phyloP scores from a whole-genome alignment of 106 monocot genomes.

The Acorus gramineus region DNA sequence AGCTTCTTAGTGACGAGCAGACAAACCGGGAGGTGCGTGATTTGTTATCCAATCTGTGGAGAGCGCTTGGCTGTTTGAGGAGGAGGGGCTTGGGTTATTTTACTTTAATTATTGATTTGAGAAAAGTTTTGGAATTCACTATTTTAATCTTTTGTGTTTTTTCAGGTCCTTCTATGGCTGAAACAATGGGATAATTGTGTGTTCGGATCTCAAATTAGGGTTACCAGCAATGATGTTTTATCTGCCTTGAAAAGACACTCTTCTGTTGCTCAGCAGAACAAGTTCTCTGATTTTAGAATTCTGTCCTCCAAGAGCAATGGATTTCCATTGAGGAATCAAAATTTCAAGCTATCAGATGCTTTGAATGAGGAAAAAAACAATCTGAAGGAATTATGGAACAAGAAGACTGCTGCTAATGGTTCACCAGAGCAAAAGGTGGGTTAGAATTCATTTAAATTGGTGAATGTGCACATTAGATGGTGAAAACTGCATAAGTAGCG shows the following conservation, averaged over 20 bases:
- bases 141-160: neutral
- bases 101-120: neutral
- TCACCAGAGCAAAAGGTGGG: conserved; percentile 65
- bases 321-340: conserved; percentile 21
- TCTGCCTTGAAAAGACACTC: conserved; percentile 62
- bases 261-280: conserved; percentile 39
- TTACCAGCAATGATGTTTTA: conserved; percentile 85
- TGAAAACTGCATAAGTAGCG: too few relatives aligned
- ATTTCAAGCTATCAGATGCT: conserved; percentile 14
- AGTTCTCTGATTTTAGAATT: conserved; percentile 21
- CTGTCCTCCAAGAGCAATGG: conserved; percentile 25
- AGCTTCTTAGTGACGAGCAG: conserved; percentile 93
- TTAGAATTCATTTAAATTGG: neutral
- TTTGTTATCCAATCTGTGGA: too few relatives aligned
- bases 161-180: conserved; percentile 84
- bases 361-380: conserved; percentile 18
- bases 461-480: too few relatives aligned
- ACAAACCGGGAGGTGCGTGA: conserved; percentile 80
- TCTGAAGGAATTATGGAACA: conserved; percentile 28
- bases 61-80: too few relatives aligned
- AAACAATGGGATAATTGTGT: conserved; percentile 98
- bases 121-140: neutral
- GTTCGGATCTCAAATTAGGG: conserved; percentile 78
- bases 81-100: neutral
- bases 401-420: conserved; percentile 15